Evolutionary conservation across 345 rosid species (phyloP).

Genomic region (Rubroshorea leprosula): DNA sequence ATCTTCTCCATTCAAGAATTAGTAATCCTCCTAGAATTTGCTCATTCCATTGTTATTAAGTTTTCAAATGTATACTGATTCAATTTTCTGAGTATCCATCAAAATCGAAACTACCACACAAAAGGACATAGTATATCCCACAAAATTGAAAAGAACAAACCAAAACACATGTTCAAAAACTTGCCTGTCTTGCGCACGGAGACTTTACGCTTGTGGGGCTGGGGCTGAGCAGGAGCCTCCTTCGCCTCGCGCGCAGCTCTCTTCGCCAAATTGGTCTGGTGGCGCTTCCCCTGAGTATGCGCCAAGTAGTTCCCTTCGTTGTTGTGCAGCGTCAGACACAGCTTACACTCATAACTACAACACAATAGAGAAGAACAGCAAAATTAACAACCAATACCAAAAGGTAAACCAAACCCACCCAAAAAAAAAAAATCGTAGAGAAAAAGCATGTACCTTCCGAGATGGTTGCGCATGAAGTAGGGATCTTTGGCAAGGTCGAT

Average conservation of each 20-base stretch:
- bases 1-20: no score
- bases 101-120: no score
- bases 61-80: no score
- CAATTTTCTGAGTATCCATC: no score
- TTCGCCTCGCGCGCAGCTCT: slow-evolving; percentile 96
- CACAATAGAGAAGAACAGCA: background rate
- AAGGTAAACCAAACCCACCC: background rate
- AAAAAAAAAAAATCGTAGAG: slow-evolving; percentile 8
- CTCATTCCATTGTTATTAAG: no score
- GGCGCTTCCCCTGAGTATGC: slow-evolving; percentile 95
- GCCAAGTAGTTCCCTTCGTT: slow-evolving; percentile 99
- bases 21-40: no score
- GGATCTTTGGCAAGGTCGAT: slow-evolving; percentile 98
- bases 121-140: background rate
- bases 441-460: slow-evolving; percentile 65
- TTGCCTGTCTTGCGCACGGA: slow-evolving; percentile 70
- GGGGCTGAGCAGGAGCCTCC: slow-evolving; percentile 87
- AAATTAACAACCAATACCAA: background rate
- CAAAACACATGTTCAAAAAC: background rate
- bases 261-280: slow-evolving; percentile 94
- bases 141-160: background rate
- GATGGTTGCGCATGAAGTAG: slow-evolving; percentile 97
- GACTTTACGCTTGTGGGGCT: slow-evolving; percentile 90
- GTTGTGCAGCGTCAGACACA: slow-evolving; percentile 93
- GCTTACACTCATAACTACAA: slow-evolving; percentile 93